phyloP scores from a whole-genome alignment of 352 stramenopile genomes.

The Phytophthora litchii region DNA sequence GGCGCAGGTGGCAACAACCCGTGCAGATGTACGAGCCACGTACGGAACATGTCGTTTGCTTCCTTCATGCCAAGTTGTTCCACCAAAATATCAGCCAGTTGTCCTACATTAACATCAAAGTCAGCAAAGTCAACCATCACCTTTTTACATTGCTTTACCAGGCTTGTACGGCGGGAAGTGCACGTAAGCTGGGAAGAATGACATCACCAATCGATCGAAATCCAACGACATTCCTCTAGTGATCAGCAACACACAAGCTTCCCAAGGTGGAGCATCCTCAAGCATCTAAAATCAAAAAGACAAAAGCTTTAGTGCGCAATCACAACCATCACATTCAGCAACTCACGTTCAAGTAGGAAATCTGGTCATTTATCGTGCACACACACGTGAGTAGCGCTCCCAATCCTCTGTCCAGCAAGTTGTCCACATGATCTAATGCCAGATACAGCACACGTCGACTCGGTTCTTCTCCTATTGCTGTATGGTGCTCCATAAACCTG shows the following conservation, averaged over 20 bases:
- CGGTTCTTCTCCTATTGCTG: background rate
- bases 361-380: conserved; percentile 74
- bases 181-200: conserved; percentile 61
- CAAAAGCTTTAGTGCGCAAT: background rate
- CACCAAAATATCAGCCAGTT: conserved; percentile 68
- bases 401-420: conserved; percentile 63
- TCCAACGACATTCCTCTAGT: conserved; percentile 70
- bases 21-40: conserved; percentile 60
- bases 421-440: conserved; percentile 72
- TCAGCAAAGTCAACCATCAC: conserved; percentile 2
- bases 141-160: conserved; percentile 27
- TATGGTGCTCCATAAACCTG: conserved; percentile 45
- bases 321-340: background rate
- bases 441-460: conserved; percentile 55
- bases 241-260: conserved; percentile 64
- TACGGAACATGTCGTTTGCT: conserved; percentile 49
- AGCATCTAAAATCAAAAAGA: conserved; percentile 49
- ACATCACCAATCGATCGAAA: conserved; percentile 59
- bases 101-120: conserved; percentile 28
- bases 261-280: conserved; percentile 49
- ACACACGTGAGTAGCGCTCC: conserved; percentile 63
- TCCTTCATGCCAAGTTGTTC: conserved; percentile 53
- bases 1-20: conserved; percentile 46
- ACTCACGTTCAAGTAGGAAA: conserved; percentile 61
- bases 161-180: conserved; percentile 64